phyloP scores from a whole-genome alignment of 2,329 filamentous ascomycete genomes.

The Pestalotiopsis fici region DNA sequence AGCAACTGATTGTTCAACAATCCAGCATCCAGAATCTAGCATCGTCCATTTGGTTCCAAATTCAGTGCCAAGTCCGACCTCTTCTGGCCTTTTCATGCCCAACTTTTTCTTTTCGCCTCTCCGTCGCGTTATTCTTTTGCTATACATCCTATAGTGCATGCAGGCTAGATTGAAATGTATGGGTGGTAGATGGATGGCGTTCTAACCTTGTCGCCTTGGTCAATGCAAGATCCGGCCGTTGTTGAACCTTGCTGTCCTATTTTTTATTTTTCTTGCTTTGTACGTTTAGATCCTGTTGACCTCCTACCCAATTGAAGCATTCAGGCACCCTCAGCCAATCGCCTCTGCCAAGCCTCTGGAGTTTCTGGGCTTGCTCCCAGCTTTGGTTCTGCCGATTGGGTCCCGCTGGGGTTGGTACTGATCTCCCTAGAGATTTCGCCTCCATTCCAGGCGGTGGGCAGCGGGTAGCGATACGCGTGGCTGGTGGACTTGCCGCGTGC shows the following conservation, averaged over 20 bases:
- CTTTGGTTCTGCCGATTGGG: constrained; percentile 2
- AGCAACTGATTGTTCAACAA: background rate
- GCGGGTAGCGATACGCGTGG: constrained; percentile 1
- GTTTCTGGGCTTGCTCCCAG: background rate
- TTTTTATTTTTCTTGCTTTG: background rate
- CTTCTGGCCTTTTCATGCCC: background rate
- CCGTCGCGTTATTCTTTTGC: background rate
- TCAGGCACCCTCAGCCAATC: background rate
- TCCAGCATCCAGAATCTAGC: background rate
- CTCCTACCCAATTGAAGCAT: background rate
- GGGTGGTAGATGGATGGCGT: background rate
- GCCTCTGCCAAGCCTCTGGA: background rate
- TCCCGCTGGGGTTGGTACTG: constrained; percentile 1
- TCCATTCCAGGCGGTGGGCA: background rate
- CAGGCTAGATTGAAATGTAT: background rate
- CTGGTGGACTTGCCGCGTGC: background rate
- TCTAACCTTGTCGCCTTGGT: background rate
- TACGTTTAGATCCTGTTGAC: background rate
- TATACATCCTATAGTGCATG: background rate
- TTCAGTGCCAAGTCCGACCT: too few species aligned
- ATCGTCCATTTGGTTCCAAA: background rate
- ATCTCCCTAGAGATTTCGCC: background rate
- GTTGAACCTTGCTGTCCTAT: background rate
- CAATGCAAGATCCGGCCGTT: background rate
- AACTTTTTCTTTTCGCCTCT: background rate